These are phyloP conservation scores for Aspergillus sp. DNA, from an alignment of 2,329 filamentous ascomycete species.

Conservation along the genomic window DNA sequence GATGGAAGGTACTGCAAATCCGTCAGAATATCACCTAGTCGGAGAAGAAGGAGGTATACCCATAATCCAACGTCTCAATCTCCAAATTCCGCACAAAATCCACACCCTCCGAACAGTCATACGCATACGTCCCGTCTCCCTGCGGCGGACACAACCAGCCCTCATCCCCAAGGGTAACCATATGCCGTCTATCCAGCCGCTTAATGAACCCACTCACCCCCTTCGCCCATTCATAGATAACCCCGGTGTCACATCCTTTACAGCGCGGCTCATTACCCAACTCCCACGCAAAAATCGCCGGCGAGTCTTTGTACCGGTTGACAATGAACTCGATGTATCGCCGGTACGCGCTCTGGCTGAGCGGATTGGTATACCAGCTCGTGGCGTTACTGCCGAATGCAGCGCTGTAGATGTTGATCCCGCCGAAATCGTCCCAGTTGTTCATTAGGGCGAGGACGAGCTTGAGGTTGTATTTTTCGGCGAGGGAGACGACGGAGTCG, in stretches of 20 bases:
- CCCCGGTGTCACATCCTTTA: constrained; percentile 56
- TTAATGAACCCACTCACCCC: constrained; percentile 38
- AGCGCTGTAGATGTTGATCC: constrained; percentile 58
- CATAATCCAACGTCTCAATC: constrained; percentile 55
- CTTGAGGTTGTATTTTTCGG: constrained; percentile 60
- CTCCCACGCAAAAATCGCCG: constrained; percentile 67
- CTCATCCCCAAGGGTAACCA: constrained; percentile 65
- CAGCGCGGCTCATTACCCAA: constrained; percentile 68
- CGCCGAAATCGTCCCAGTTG: constrained; percentile 68
- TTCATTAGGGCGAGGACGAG: constrained; percentile 60
- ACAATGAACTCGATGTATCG: constrained; percentile 61
- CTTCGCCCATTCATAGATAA: constrained; percentile 62
- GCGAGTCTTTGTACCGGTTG: constrained; percentile 57
- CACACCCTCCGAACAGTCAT: constrained; percentile 50
- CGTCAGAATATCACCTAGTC: too few relatives aligned
- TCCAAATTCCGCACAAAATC: constrained; percentile 53
- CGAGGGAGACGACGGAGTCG: constrained; percentile 61
- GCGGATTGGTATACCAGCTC: constrained; percentile 57
- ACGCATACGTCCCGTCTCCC: constrained; percentile 54
- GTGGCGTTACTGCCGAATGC: constrained; percentile 54
- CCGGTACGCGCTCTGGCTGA: constrained; percentile 59
- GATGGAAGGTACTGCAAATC: constrained; percentile 38
- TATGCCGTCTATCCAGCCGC: constrained; percentile 59
- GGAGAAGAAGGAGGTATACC: background rate
- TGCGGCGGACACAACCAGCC: constrained; percentile 47